Evolutionary conservation across 1,139 yeast genomes (phyloP).

Genomic region (Geotrichum fermentans): DNA sequence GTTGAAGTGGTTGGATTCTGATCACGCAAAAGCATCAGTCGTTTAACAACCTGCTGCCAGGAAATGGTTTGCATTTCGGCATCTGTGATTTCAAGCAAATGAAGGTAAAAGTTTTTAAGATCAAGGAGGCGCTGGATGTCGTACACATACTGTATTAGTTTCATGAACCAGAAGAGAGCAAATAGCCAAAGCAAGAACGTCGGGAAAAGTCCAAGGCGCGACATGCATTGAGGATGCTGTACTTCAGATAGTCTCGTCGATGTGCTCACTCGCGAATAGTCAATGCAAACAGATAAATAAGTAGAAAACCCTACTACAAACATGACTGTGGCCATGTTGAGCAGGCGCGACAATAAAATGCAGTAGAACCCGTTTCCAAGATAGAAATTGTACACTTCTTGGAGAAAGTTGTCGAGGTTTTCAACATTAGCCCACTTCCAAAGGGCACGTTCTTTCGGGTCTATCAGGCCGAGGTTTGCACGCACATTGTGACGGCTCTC

Average conservation of each 20-base stretch:
- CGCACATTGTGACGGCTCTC: conserved; percentile 4
- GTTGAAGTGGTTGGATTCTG: conserved; percentile 67
- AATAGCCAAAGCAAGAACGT: conserved; percentile 64
- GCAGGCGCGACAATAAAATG: conserved; percentile 57
- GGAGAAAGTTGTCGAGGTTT: conserved; percentile 78
- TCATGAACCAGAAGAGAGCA: conserved; percentile 49
- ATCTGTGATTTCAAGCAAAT: conserved; percentile 65
- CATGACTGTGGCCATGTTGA: conserved; percentile 64
- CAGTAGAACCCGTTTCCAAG: conserved; percentile 80
- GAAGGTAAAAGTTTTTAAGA: conserved; percentile 58
- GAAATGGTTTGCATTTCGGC: conserved; percentile 87
- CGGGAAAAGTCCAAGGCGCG: conserved; percentile 44
- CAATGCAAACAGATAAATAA: conserved; percentile 78
- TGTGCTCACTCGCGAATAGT: conserved; percentile 48
- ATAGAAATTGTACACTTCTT: conserved; percentile 78
- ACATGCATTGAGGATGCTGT: conserved; percentile 57
- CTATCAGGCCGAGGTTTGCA: conserved; percentile 24
- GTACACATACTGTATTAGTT: conserved; percentile 53
- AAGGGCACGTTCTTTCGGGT: conserved; percentile 73
- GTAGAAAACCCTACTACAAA: conserved; percentile 77
- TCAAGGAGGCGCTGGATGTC: conserved; percentile 53
- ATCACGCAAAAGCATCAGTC: conserved; percentile 68
- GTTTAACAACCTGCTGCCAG: conserved; percentile 84
- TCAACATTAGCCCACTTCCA: conserved; percentile 97
- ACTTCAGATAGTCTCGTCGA: conserved; percentile 46